phyloP scores from a whole-genome alignment of 2,329 filamentous ascomycete species.

The Trichoderma semiorbis region DNA sequence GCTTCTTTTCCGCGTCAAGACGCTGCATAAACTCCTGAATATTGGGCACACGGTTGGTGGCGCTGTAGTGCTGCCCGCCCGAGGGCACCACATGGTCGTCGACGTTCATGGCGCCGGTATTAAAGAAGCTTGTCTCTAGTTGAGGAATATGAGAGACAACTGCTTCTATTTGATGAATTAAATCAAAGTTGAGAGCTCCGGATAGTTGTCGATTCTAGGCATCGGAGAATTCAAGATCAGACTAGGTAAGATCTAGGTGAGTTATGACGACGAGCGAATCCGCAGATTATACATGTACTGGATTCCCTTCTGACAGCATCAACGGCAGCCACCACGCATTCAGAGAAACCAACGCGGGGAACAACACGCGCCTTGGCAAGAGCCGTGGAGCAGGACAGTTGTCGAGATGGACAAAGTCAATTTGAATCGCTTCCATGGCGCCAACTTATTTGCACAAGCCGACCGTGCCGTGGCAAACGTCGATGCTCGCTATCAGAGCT shows the following conservation, averaged over 20 bases:
- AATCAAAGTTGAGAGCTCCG: background rate
- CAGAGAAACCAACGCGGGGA: background rate
- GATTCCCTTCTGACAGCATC: background rate
- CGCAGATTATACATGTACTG: background rate
- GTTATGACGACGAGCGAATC: background rate
- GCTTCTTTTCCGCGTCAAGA: constrained; percentile 74
- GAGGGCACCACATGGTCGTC: constrained; percentile 42
- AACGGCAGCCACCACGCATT: background rate
- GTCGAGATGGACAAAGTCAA: constrained; percentile 1
- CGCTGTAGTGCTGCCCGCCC: constrained; percentile 70
- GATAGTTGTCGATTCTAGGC: background rate
- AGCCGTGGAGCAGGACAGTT: background rate
- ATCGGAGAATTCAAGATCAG: background rate
- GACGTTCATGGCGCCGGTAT: constrained; percentile 33
- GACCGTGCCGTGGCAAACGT: background rate
- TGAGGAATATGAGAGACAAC: background rate
- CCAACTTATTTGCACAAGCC: background rate
- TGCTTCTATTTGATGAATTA: background rate
- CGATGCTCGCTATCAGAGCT: background rate
- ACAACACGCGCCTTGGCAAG: background rate
- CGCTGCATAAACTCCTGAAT: constrained; percentile 78
- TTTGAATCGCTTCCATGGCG: background rate
- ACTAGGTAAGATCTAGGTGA: background rate
- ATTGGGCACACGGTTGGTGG: constrained; percentile 78
- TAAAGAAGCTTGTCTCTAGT: background rate